Evolutionary conservation across 176 grass and related monocot species (phyloP).

Genomic region (Oryza brachyantha): DNA sequence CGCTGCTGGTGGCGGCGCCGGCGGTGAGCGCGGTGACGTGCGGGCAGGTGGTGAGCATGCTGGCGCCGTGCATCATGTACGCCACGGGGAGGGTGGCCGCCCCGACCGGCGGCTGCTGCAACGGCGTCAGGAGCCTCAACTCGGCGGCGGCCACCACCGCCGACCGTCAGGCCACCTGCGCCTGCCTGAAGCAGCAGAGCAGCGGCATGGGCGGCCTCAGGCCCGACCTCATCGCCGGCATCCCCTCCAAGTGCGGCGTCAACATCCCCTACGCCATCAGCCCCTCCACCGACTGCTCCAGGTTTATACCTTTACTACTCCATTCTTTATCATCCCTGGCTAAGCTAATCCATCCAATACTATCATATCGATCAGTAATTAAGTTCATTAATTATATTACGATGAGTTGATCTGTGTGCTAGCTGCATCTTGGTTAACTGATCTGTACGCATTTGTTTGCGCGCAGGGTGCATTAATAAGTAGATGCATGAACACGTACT

Average conservation of each 20-base stretch:
- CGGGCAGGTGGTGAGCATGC: neutral
- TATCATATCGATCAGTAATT: too few relatives aligned
- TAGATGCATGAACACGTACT: neutral
- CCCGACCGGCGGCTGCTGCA: neutral
- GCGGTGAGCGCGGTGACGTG: neutral
- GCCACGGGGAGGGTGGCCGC: neutral
- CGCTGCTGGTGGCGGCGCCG: conserved; percentile 4
- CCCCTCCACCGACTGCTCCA: conserved; percentile 1
- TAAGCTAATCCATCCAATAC: too few relatives aligned
- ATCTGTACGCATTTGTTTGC: too few relatives aligned
- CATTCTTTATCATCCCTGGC: too few relatives aligned
- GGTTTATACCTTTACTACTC: too few relatives aligned
- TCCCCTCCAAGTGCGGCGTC: conserved; percentile 42
- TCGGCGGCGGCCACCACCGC: conserved; percentile 1
- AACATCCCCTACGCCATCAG: conserved; percentile 43
- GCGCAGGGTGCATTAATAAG: neutral
- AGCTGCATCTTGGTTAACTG: too few relatives aligned
- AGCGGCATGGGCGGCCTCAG: too few relatives aligned
- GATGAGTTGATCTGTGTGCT: neutral
- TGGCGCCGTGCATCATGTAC: conserved; percentile 23
- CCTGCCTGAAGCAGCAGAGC: conserved; percentile 45
- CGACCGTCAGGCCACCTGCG: conserved; percentile 28
- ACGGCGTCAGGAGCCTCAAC: conserved; percentile 23
- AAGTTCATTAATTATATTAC: too few relatives aligned
- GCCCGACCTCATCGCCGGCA: conserved; percentile 15